Evolutionary conservation across 2,329 filamentous ascomycete genomes (phyloP), one percentile per base, ranked within the genome.

Genomic region (Byssoonygena ceratinophila): DNA sequence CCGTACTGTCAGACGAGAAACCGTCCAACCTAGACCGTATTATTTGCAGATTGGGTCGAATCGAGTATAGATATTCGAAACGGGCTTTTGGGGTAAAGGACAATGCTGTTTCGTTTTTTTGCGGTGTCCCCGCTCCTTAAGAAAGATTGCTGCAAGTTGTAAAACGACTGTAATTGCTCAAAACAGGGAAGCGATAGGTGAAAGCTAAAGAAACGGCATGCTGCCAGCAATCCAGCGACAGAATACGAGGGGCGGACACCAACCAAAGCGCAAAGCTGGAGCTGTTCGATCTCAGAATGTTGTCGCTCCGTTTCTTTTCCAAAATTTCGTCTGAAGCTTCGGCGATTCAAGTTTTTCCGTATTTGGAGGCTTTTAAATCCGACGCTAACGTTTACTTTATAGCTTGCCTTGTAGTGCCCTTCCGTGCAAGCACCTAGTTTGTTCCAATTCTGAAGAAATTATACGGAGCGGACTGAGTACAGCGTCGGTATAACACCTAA

Each of bases 291-390:
- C 37, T 34, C n/a, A 8, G 37, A 37, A 16, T 27, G 22, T 32
- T 14, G 27, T 29, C 16, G 14, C 8, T 18, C 14, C 29, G 4
- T 14, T 32, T 23, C 27, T 16, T 51, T 37, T 29, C 16, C 39
- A 51, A 51, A 51, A 44, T 51, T 45, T 45, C 49, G 32, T 22
- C 14, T 45, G 31, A 34, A 39, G 39, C 18, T 45, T 27, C 40
- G 49, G 49, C 45, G 27, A 27, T 37, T 45, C 1, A 11, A 27
- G 37, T 51, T 51, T 51, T 51, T 51, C 49, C 49, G 40, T 16
- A 4, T 34, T 48, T 16, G 34, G 47, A 47, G 36, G 27, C 43
- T 22, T 40, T 40, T 40, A 40, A 20, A 16, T 40, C 37, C 37
- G 37, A 16, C n/a, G 31, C 32, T 47, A 47, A 47, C 32, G 32